These are phyloP conservation scores for Coelastrella sp. DNA, from an alignment of 139 green algal species.

Conservation along the genomic window DNA sequence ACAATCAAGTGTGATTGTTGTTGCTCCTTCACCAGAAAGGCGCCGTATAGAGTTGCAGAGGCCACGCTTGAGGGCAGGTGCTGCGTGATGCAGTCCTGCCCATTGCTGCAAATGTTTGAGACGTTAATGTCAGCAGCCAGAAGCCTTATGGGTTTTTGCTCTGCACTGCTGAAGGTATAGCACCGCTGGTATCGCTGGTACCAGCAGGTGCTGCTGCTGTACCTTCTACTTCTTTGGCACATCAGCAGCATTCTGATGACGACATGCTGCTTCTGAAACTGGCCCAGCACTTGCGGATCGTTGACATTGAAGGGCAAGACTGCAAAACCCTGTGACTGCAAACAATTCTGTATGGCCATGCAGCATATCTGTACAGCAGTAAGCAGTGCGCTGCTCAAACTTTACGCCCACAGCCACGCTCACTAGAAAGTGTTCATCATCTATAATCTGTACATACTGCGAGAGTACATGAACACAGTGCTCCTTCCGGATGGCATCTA, in stretches of 20 bases:
- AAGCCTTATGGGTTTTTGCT: too few relatives aligned
- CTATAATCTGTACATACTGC: slow-evolving; percentile 25
- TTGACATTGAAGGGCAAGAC: too few relatives aligned
- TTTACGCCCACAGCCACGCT: not conserved
- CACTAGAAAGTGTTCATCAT: slow-evolving; percentile 43
- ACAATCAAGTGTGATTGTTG: slow-evolving; percentile 13
- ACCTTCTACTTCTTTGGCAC: not conserved
- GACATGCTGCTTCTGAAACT: slow-evolving; percentile 1
- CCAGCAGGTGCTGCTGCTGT: not conserved
- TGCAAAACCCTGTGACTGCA: too few relatives aligned
- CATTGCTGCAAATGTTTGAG: slow-evolving; percentile 25
- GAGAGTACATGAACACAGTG: slow-evolving; percentile 30
- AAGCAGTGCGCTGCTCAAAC: too few relatives aligned
- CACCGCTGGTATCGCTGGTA: too few relatives aligned
- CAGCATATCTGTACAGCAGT: too few relatives aligned
- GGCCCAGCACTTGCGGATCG: not conserved
- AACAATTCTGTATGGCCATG: too few relatives aligned
- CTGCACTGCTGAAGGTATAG: too few relatives aligned
- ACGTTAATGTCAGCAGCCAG: too few relatives aligned
- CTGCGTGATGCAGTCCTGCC: slow-evolving; percentile 26
- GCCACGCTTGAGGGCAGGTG: slow-evolving; percentile 1
- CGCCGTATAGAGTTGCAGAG: slow-evolving; percentile 31
- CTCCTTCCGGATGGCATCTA: slow-evolving; percentile 35
- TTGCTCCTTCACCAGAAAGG: not conserved
- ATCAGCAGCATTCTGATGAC: not conserved